These are phyloP conservation scores for Pythium plurisporium DNA, from an alignment of 352 stramenopile genomes.

Conservation along the genomic window DNA sequence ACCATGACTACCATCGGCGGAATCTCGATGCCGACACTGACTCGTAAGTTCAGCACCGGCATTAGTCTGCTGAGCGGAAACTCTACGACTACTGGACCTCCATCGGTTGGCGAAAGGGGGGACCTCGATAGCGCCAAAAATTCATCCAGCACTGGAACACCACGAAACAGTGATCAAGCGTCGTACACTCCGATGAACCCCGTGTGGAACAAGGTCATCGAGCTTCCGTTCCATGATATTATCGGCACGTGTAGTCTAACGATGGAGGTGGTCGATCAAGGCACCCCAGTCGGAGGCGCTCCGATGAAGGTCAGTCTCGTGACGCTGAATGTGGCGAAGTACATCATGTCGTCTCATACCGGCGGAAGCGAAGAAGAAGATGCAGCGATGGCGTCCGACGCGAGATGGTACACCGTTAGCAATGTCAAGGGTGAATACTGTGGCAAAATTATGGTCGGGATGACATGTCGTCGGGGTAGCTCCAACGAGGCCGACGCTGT, in stretches of 20 bases:
- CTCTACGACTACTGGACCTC: conserved; percentile 8
- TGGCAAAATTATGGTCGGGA: conserved; percentile 75
- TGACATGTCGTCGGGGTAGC: conserved; percentile 54
- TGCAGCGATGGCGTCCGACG: conserved; percentile 59
- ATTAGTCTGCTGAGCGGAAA: conserved; percentile 49
- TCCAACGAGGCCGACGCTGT: conserved; percentile 16
- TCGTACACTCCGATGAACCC: conserved; percentile 66
- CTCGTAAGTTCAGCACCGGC: conserved; percentile 64
- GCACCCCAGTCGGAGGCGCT: conserved; percentile 19
- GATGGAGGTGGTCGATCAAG: conserved; percentile 70
- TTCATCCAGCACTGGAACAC: conserved; percentile 53
- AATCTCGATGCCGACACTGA: conserved; percentile 70
- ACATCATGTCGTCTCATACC: conserved; percentile 59
- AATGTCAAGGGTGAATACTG: conserved; percentile 86
- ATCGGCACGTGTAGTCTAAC: conserved; percentile 76
- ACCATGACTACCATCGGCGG: conserved; percentile 36
- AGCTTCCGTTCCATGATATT: conserved; percentile 65
- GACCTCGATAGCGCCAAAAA: conserved; percentile 23
- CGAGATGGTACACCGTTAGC: conserved; percentile 82
- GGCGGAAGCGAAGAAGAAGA: conserved; percentile 54
- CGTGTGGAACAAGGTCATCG: conserved; percentile 80
- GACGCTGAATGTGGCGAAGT: conserved; percentile 78
- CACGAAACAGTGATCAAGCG: conserved; percentile 47
- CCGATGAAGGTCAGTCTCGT: conserved; percentile 59
- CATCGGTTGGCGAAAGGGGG: conserved; percentile 9